phyloP scores from a whole-genome alignment of 1,139 yeast genomes.

The Meyerozyma sp. region DNA sequence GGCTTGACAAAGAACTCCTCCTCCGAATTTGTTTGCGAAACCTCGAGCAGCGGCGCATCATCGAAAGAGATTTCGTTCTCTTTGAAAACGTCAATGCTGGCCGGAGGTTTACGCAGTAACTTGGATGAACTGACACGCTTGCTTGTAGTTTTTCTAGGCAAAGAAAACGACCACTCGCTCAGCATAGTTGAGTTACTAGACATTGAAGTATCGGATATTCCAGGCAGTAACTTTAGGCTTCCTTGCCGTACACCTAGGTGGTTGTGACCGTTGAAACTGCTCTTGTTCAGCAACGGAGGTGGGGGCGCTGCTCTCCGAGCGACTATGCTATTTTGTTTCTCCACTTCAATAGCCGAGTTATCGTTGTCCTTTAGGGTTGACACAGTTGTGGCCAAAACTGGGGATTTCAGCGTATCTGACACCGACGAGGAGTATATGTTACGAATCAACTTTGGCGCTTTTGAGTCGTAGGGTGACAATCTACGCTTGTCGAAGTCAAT shows the following conservation, averaged over 20 bases:
- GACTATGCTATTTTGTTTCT: conserved; percentile 29
- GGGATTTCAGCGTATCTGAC: conserved; percentile 27
- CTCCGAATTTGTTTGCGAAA: conserved; percentile 9
- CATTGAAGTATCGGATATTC: background rate
- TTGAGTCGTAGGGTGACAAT: conserved; percentile 61
- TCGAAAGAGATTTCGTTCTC: conserved; percentile 70
- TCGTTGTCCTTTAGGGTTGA: conserved; percentile 25
- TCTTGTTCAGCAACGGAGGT: conserved; percentile 36
- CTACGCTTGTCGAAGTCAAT: conserved; percentile 80
- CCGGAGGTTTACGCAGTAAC: background rate
- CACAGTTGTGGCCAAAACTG: conserved; percentile 36
- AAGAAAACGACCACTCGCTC: background rate
- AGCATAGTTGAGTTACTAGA: background rate
- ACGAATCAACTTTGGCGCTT: conserved; percentile 39
- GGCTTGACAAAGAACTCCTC: conserved; percentile 32
- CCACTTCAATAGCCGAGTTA: conserved; percentile 9
- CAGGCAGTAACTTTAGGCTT: background rate
- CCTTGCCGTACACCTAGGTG: background rate
- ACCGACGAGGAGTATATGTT: conserved; percentile 41
- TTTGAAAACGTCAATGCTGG: conserved; percentile 44
- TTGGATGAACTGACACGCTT: background rate
- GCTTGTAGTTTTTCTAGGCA: background rate
- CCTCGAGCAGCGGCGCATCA: conserved; percentile 57
- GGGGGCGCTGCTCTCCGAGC: conserved; percentile 77
- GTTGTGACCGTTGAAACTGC: background rate